Evolutionary conservation across 768 basidiomycete genomes (phyloP), one percentile per base, ranked within the genome.

Genomic region (Tylopilus cervinicoccineus): DNA sequence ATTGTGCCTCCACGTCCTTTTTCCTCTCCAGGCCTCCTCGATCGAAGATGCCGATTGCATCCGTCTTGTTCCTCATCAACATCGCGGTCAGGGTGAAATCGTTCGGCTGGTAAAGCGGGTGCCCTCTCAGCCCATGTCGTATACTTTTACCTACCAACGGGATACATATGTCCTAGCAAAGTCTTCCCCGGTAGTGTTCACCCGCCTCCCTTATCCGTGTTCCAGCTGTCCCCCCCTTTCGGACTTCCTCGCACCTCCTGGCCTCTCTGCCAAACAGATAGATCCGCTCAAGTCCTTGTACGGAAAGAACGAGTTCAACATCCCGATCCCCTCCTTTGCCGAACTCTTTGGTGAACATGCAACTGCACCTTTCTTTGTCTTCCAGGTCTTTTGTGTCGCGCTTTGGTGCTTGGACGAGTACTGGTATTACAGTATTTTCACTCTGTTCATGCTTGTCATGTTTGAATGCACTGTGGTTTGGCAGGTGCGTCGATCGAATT

Each of bases 381-480:
- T 99, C 70, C 96, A 99, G 70, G 71, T 98, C 16, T 98, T 99
- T 70, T 98, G 96, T 54, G 96, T 97, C 2, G 93, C 90, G 0
- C 73, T 99, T 10, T 99, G 96, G 96, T 92, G 88, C 64, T 69
- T 99, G 59, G 96, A 99, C 60, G 96, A 98, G 65, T 99, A 98
- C 67, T 97, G 93, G 94, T 97, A 96, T 67, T 99, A 97, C 75
- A 88, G 88, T 47, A 67, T 99, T 33, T 99, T 99, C 72, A 98
- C 96, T 2, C 76, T 94, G 22, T 97, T 99, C 79, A 99, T 99
- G 96, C 76, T 99, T 29, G 72, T 99, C 39, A 87, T 96, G 54
- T 99, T 99, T 63, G 96, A 99, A 70, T 98, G 94, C 70, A 98
- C 96, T 2, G 93, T 96, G 20, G 95, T 98, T 26, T 98, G 89